These are phyloP conservation scores for Cicer cuneatum DNA, from an alignment of 306 rosid genomes.

Conservation along the genomic window DNA sequence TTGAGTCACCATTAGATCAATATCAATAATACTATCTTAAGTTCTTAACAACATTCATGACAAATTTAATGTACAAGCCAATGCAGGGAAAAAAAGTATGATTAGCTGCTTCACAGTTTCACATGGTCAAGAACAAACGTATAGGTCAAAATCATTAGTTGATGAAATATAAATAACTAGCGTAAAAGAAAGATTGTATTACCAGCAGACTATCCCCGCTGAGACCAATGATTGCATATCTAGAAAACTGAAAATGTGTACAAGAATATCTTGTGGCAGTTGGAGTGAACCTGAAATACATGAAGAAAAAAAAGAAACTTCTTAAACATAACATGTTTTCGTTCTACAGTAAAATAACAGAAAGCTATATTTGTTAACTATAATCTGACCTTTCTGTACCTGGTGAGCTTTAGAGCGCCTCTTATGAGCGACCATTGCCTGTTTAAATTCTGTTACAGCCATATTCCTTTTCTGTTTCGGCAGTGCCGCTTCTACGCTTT, in stretches of 20 bases:
- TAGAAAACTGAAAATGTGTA: constrained; percentile 70
- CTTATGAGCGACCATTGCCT: constrained; percentile 78
- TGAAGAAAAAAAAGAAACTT: neutral
- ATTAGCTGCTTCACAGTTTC: neutral
- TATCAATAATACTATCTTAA: neutral
- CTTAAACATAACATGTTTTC: constrained; percentile 28
- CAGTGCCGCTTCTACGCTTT: constrained; percentile 67
- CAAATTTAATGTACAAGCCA: constrained; percentile 22
- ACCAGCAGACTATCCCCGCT: constrained; percentile 73
- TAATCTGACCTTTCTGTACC: constrained; percentile 60
- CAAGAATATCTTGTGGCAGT: constrained; percentile 74
- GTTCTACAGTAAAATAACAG: constrained; percentile 1
- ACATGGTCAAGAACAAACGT: constrained; percentile 14
- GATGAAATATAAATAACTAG: constrained; percentile 33
- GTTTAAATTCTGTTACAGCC: constrained; percentile 74
- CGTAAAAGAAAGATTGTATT: constrained; percentile 39
- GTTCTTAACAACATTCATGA: constrained; percentile 6
- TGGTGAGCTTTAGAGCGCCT: constrained; percentile 65
- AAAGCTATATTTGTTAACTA: constrained; percentile 35
- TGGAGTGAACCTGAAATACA: constrained; percentile 58
- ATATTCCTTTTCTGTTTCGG: constrained; percentile 81
- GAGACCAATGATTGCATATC: constrained; percentile 72
- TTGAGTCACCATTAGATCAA: constrained; percentile 25
- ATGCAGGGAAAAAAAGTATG: neutral
- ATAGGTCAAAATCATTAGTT: constrained; percentile 18